Percentiles rank a stretch among this genome's conserved stretches.
Evolutionary conservation across 1,284 basidiomycete genomes (phyloP).

Genomic region (Meira miltonrushii): DNA sequence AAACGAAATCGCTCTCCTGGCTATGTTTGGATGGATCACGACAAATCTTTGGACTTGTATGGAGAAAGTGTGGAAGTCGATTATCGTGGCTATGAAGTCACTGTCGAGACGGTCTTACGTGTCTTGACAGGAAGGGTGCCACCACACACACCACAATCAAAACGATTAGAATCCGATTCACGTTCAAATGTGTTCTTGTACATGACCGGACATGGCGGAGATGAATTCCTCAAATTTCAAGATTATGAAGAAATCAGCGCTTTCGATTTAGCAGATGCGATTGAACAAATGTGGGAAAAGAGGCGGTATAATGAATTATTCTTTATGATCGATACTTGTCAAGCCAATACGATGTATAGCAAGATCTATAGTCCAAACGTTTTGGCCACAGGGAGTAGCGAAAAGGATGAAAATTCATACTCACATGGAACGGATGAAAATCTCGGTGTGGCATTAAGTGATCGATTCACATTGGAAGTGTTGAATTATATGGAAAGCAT

Average conservation of each 20-base stretch:
- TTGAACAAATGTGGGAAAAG: slow-evolving; percentile 98
- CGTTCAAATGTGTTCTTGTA: slow-evolving; percentile 94
- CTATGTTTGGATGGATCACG: slow-evolving; percentile 78
- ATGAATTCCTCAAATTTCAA: slow-evolving; percentile 98
- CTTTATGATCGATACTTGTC: slow-evolving; percentile 98
- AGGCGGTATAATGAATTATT: slow-evolving; percentile 88
- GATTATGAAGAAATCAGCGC: slow-evolving; percentile 97
- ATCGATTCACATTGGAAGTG: slow-evolving; percentile 86
- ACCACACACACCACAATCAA: slow-evolving; percentile 70
- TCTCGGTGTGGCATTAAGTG: slow-evolving; percentile 91
- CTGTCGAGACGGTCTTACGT: slow-evolving; percentile 88
- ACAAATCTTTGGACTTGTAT: slow-evolving; percentile 78
- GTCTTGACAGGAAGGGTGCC: slow-evolving; percentile 63
- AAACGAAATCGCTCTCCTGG: slow-evolving; percentile 85
- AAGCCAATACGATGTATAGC: slow-evolving; percentile 91
- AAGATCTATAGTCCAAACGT: slow-evolving; percentile 94
- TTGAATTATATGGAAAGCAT: slow-evolving; percentile 85
- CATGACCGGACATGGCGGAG: slow-evolving; percentile 96
- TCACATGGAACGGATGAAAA: slow-evolving; percentile 89
- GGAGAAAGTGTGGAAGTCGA: slow-evolving; percentile 96
- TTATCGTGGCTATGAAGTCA: slow-evolving; percentile 95
- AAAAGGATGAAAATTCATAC: slow-evolving; percentile 86
- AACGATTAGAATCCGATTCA: slow-evolving; percentile 83
- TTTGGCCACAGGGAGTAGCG: slow-evolving; percentile 82
- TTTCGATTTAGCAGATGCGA: slow-evolving; percentile 83